phyloP scores from a whole-genome alignment of 2,329 filamentous ascomycete genomes.

The Calycina marina region DNA sequence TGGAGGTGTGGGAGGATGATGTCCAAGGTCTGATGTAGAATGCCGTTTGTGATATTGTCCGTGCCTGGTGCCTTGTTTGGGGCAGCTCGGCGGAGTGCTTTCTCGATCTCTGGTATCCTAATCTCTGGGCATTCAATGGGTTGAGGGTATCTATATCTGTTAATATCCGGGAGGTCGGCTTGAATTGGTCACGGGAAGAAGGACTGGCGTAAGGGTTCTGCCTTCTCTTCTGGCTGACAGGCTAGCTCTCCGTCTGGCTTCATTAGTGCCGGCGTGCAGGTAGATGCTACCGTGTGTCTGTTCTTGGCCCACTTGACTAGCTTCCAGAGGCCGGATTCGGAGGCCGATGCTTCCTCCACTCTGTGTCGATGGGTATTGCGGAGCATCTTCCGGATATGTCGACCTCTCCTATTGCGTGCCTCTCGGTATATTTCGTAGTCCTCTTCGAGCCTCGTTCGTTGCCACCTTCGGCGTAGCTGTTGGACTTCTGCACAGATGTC shows the following conservation, averaged over 20 bases:
- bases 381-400: constrained; percentile 1
- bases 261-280: background rate
- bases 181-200: constrained; percentile 1
- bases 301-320: constrained; percentile 2
- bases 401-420: constrained; percentile 1
- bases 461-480: constrained; percentile 1
- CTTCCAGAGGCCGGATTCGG: constrained; percentile 1
- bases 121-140: constrained; percentile 1
- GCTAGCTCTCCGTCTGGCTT: background rate
- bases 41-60: constrained; percentile 2
- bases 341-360: constrained; percentile 2
- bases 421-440: constrained; percentile 1
- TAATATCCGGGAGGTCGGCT: background rate
- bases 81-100: background rate
- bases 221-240: constrained; percentile 1
- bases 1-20: constrained; percentile 4
- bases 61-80: constrained; percentile 9
- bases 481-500: constrained; percentile 2
- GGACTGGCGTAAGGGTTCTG: constrained; percentile 1
- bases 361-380: background rate
- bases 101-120: constrained; percentile 1
- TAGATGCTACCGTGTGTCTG: background rate
- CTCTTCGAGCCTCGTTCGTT: constrained; percentile 2
- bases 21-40: constrained; percentile 5
- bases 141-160: constrained; percentile 1